Base-by-base conservation (phyloP, 2,329 filamentous ascomycete species). In the Beauveria sp. region DNA sequence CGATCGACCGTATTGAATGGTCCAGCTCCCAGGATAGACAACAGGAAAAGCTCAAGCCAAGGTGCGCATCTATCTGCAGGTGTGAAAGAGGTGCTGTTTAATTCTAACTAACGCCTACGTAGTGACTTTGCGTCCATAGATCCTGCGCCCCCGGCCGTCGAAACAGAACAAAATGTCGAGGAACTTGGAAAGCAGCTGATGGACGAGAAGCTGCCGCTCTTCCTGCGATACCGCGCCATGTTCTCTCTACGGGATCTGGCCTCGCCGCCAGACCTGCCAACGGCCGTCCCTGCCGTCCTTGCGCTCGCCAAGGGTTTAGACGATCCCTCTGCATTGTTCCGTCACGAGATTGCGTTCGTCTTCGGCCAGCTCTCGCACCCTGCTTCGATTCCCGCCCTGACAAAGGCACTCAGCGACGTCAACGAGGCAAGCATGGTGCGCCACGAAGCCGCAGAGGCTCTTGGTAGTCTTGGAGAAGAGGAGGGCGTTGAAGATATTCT, bases 341-440 rank as follows among this genome's bases (percentile, higher is more conserved):
- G 95, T 67, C 95, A 99, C 77, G 95, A 99, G 74, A 92, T 99
- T 66, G 95, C 95, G 16, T 99, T 99, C 73, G 95, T 99, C 16
- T 99, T 99, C 68, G 95, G 95, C 61, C 95, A 99, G 75, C 82
- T 99, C 58, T 92, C 90, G 61, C 95, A 99, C 72, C 95, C 95
- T 1, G 93, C 93, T n/a, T 96, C 92, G 1, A 97, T 99, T 67
- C 93, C 95, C 4, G 91, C 91, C 63, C 83, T 99, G 63, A 88
- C 89, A 18, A 85, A 84, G 57, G 87, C 90, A 1, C 80, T 99
- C 63, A 89, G 89, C 69, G 83, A 99, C 73, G 78, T 84, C 54
- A 80, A 90, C 61, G 95, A 99, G 77, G 89, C 86, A 26, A 92
- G 93, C 70, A 99, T 99, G 95, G 95, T 99, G 62, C 88, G 95